A percentile compares a stretch with the other conserved stretches of the same genome.
These are phyloP conservation scores for Pleurotus tuber-regium DNA, from an alignment of 768 basidiomycete species.

Conservation along the genomic window DNA sequence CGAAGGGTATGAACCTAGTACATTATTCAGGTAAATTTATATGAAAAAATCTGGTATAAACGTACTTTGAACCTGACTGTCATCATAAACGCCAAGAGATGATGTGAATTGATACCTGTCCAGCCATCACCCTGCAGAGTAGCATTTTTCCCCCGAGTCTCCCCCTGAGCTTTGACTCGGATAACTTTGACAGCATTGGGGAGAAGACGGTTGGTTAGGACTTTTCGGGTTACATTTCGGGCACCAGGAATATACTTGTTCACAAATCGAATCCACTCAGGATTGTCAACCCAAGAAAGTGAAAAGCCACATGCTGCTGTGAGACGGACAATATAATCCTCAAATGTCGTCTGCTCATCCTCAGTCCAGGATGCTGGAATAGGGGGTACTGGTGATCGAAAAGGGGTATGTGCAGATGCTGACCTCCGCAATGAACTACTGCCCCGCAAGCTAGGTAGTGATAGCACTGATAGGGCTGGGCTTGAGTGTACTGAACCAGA, in stretches of 20 bases:
- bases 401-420: too few relatives aligned
- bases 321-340: conserved; percentile 4
- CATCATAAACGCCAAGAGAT: conserved; percentile 32
- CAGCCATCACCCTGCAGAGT: conserved; percentile 36
- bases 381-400: too few relatives aligned
- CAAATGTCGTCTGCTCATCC: too few relatives aligned
- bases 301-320: conserved; percentile 19
- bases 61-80: conserved; percentile 18
- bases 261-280: conserved; percentile 17
- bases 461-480: too few relatives aligned
- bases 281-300: conserved; percentile 21
- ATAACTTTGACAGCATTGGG: conserved; percentile 2
- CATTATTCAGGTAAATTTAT: conserved; percentile 7
- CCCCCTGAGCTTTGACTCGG: conserved; percentile 1
- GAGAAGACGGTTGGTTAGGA: conserved; percentile 16
- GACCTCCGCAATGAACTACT: too few relatives aligned
- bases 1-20: conserved; percentile 23
- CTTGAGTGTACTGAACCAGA: too few relatives aligned
- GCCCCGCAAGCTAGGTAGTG: too few relatives aligned
- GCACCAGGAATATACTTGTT: conserved; percentile 14
- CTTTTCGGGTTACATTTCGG: not conserved
- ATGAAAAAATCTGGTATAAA: not conserved
- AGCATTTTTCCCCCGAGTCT: conserved; percentile 15
- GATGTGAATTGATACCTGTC: conserved; percentile 29
- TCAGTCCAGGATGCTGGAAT: too few relatives aligned